phyloP scores from a whole-genome alignment of 1,139 yeast genomes.

The Yamadazyma oceani region DNA sequence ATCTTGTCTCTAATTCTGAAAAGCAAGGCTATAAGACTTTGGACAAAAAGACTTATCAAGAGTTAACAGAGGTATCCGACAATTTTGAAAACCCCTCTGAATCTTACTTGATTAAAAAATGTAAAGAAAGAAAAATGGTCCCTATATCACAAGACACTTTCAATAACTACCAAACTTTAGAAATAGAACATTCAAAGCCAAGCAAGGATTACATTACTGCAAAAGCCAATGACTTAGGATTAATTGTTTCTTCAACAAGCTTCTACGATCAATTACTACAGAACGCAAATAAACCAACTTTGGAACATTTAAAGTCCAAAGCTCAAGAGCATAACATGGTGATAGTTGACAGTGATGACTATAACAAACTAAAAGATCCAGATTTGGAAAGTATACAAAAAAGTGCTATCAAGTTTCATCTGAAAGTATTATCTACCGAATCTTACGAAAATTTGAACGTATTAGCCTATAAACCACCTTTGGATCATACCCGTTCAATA shows the following conservation, averaged over 20 bases:
- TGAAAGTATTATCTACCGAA: conserved; percentile 6
- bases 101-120: conserved; percentile 26
- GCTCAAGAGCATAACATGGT: conserved; percentile 23
- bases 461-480: conserved; percentile 17
- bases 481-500: conserved; percentile 26
- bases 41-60: conserved; percentile 4
- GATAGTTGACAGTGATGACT: conserved; percentile 19
- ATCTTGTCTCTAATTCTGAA: conserved; percentile 19
- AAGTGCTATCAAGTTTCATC: conserved; percentile 9
- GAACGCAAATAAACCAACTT: conserved; percentile 21
- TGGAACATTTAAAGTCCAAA: conserved; percentile 28
- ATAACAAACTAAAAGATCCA: conserved; percentile 20
- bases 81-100: conserved; percentile 27
- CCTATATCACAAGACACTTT: conserved; percentile 25
- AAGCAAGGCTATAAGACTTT: conserved; percentile 6
- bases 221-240: conserved; percentile 34
- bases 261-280: conserved; percentile 30
- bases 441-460: conserved; percentile 7
- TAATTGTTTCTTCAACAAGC: conserved; percentile 29
- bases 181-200: conserved; percentile 31
- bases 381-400: conserved; percentile 17
- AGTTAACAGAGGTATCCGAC: conserved; percentile 3
- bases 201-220: conserved; percentile 23
- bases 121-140: conserved; percentile 25
- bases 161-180: conserved; percentile 21